Conservation (phyloP, 306 rosid genomes). For the Rosa rugosa region DNA sequence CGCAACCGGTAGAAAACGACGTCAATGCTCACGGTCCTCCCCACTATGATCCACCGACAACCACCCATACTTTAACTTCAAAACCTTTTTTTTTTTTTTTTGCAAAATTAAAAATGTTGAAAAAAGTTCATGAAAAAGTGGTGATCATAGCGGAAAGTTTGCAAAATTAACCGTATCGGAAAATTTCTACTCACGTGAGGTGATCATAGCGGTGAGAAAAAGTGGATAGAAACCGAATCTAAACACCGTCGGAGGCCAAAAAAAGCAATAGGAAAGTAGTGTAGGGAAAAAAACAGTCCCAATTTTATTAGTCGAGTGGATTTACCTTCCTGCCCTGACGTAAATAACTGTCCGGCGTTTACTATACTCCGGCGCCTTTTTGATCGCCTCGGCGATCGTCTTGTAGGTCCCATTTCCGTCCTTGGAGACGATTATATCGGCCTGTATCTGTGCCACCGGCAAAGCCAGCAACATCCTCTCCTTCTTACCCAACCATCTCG, state of each 20-base stretch:
- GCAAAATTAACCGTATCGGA: neutral
- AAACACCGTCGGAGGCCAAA: neutral
- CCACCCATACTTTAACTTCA: neutral
- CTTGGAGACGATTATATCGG: slow-evolving; percentile 65
- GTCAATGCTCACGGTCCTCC: neutral
- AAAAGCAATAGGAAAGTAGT: neutral
- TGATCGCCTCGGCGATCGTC: slow-evolving; percentile 76
- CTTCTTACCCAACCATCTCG: slow-evolving; percentile 58
- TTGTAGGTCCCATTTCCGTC: slow-evolving; percentile 65
- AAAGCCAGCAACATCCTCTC: slow-evolving; percentile 61
- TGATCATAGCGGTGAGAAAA: neutral
- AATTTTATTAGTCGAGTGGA: neutral
- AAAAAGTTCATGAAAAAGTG: neutral
- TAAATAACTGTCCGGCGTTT: slow-evolving; percentile 60
- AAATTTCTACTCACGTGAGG: neutral
- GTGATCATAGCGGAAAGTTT: neutral
- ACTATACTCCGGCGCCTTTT: slow-evolving; percentile 61
- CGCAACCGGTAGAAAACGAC: neutral
- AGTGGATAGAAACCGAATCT: neutral
- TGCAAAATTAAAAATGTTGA: neutral
- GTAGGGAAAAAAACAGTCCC: neutral
- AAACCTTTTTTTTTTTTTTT: neutral
- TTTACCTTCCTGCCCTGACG: slow-evolving; percentile 95
- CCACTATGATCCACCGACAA: neutral
- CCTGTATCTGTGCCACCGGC: slow-evolving; percentile 59